A percentile compares a stretch with the other conserved stretches of the same genome.
phyloP scores from a whole-genome alignment of 1,284 basidiomycete genomes.

The Malassezia restricta region DNA sequence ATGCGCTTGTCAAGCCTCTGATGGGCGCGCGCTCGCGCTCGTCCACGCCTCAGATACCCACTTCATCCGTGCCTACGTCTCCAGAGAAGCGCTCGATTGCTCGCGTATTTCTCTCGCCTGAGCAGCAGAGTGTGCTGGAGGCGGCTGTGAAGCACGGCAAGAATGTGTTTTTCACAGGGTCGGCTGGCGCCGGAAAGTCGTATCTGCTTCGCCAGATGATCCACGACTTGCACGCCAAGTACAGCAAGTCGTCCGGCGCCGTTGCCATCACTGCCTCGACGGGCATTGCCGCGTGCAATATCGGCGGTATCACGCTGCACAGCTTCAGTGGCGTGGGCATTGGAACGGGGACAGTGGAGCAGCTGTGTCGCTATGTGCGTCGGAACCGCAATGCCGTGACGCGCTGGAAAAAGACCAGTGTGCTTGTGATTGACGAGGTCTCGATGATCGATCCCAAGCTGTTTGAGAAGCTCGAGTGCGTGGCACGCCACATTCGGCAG shows the following conservation, averaged over 20 bases:
- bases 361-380: constrained; percentile 57
- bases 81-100: neutral
- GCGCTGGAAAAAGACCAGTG: constrained; percentile 62
- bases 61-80: neutral
- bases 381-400: constrained; percentile 59
- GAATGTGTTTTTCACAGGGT: constrained; percentile 93
- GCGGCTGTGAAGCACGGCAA: constrained; percentile 46
- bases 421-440: constrained; percentile 79
- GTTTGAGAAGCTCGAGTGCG: constrained; percentile 71
- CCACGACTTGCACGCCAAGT: constrained; percentile 52
- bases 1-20: neutral
- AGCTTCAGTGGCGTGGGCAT: constrained; percentile 82
- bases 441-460: constrained; percentile 93
- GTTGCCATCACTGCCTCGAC: constrained; percentile 77
- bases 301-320: constrained; percentile 83
- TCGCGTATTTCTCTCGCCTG: constrained; percentile 24
- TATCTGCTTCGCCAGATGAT: constrained; percentile 85
- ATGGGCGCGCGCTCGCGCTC: neutral
- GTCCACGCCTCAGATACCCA: neutral
- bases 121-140: constrained; percentile 38
- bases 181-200: constrained; percentile 85
- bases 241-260: constrained; percentile 50
- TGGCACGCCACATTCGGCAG: constrained; percentile 58
- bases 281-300: constrained; percentile 82
- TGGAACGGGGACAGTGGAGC: constrained; percentile 58